Conservation (phyloP, 2,329 filamentous ascomycete genomes). For the Sphaerulina vaccinii region DNA sequence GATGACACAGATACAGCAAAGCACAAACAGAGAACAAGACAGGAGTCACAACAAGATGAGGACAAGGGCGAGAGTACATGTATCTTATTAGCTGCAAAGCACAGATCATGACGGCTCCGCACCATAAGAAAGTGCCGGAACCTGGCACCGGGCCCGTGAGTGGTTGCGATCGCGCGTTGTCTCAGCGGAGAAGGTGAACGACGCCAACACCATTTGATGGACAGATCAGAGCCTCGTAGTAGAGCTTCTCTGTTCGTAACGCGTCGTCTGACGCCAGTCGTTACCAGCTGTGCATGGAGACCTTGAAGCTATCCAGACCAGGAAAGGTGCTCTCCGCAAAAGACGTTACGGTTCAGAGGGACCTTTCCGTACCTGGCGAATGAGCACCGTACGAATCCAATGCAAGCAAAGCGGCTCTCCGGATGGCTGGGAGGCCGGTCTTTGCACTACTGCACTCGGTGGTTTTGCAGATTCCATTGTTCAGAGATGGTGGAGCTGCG, state of each 20-base stretch:
- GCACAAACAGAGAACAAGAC: conserved; percentile 5
- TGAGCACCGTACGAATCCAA: conserved; percentile 2
- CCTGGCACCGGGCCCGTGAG: conserved; percentile 9
- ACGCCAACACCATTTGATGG: conserved; percentile 14
- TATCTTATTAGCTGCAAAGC: conserved; percentile 18
- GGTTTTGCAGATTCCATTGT: neutral
- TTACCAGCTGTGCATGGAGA: conserved; percentile 22
- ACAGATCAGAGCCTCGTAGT: conserved; percentile 13
- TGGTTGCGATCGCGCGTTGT: conserved; percentile 20
- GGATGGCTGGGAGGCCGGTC: conserved; percentile 18
- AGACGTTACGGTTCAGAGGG: conserved; percentile 25
- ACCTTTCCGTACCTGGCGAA: conserved; percentile 19
- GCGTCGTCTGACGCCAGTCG: conserved; percentile 20
- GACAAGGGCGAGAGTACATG: conserved; percentile 16
- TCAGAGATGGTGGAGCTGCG: no score
- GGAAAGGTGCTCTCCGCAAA: conserved; percentile 24
- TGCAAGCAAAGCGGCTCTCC: conserved; percentile 22
- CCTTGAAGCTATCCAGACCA: conserved; percentile 27
- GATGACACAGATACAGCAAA: neutral
- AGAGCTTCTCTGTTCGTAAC: conserved; percentile 11
- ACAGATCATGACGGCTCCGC: conserved; percentile 21
- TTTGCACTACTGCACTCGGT: neutral
- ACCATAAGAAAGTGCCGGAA: conserved; percentile 16
- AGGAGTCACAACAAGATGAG: conserved; percentile 4
- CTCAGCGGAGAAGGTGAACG: conserved; percentile 13